These are phyloP conservation scores for Cairneyella variabilis DNA, from an alignment of 495 filamentous ascomycete species.

Conservation along the genomic window DNA sequence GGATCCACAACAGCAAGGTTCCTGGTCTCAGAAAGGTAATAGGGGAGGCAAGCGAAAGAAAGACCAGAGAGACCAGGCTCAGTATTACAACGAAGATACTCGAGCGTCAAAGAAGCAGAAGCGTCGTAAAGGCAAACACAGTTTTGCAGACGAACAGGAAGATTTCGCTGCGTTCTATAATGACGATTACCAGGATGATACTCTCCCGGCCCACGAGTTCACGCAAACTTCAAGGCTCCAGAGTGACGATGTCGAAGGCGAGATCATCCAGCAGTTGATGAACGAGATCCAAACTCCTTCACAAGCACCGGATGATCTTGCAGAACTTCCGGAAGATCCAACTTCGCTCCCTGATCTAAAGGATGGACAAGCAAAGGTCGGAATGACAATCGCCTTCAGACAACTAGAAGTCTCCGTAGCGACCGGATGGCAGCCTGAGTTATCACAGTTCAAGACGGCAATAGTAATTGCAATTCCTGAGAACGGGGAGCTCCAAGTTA, in stretches of 20 bases:
- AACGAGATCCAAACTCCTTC: slow-evolving; percentile 28
- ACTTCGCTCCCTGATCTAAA: slow-evolving; percentile 49
- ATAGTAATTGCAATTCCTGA: slow-evolving; percentile 50
- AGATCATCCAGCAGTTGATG: slow-evolving; percentile 33
- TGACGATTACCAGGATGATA: slow-evolving; percentile 52
- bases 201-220: slow-evolving; percentile 19
- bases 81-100: slow-evolving; percentile 31
- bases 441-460: slow-evolving; percentile 65
- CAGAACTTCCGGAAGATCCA: slow-evolving; percentile 61
- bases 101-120: slow-evolving; percentile 44
- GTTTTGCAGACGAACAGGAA: slow-evolving; percentile 31
- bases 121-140: slow-evolving; percentile 33
- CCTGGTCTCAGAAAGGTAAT: slow-evolving; percentile 29
- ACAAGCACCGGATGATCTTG: slow-evolving; percentile 53
- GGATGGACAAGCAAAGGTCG: slow-evolving; percentile 48
- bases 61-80: slow-evolving; percentile 28
- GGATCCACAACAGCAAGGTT: slow-evolving; percentile 66
- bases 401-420: slow-evolving; percentile 67
- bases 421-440: slow-evolving; percentile 73
- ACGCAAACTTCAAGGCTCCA: slow-evolving; percentile 10
- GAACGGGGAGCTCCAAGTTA: slow-evolving; percentile 48
- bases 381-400: slow-evolving; percentile 77
- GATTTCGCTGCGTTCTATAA: slow-evolving; percentile 19
- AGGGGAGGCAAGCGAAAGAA: slow-evolving; percentile 43
- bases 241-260: slow-evolving; percentile 19